These are phyloP conservation scores for Morella rubra DNA, from an alignment of 306 rosid genomes.

Conservation along the genomic window DNA sequence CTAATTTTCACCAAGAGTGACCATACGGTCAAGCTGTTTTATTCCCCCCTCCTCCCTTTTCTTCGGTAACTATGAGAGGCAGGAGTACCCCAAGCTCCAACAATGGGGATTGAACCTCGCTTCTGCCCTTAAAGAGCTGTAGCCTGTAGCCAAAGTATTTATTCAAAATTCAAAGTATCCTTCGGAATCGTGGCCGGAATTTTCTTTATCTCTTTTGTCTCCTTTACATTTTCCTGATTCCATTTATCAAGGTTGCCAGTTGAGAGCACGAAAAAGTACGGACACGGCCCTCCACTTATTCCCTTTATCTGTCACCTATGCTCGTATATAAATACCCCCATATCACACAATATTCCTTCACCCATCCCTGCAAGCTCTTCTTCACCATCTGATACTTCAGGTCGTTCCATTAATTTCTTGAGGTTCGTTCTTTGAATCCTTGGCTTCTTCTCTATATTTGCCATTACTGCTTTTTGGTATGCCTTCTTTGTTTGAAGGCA, in stretches of 20 bases:
- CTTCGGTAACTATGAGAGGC: too few relatives aligned
- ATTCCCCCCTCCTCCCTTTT: too few relatives aligned
- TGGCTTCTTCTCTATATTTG: background rate
- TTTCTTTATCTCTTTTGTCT: conserved; percentile 51
- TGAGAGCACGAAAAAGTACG: conserved; percentile 60
- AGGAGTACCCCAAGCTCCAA: too few relatives aligned
- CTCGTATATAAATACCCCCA: conserved; percentile 60
- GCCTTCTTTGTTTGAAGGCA: background rate
- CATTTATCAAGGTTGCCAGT: conserved; percentile 74
- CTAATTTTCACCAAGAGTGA: background rate
- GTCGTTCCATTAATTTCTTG: conserved; percentile 20
- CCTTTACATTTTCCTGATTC: conserved; percentile 53
- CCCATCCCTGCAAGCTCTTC: conserved; percentile 28
- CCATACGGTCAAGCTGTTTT: background rate
- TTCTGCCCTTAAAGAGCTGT: conserved; percentile 32
- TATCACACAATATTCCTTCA: conserved; percentile 42
- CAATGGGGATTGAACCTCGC: too few relatives aligned
- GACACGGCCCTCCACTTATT: conserved; percentile 66
- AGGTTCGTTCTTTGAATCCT: conserved; percentile 34
- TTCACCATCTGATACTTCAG: conserved; percentile 30
- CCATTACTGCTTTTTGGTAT: background rate
- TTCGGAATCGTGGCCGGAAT: conserved; percentile 56
- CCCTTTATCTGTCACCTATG: conserved; percentile 51
- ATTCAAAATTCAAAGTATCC: conserved; percentile 66
- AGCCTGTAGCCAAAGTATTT: conserved; percentile 30